Evolutionary conservation across 2,329 filamentous ascomycete genomes (phyloP), one percentile per base, ranked within the genome.

Genomic region (Aspergillus sp.): DNA sequence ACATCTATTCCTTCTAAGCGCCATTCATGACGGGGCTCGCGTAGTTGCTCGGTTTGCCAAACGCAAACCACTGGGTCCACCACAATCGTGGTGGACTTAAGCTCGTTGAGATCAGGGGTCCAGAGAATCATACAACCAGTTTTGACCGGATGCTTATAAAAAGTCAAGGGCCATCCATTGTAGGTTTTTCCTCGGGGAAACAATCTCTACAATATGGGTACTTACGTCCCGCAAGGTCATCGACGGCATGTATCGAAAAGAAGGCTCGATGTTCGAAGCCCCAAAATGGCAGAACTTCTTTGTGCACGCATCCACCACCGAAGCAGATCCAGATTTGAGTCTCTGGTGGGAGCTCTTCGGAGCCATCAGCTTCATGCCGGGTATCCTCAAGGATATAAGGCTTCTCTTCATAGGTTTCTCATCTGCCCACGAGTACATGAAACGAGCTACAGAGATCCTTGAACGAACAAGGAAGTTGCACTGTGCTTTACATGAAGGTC

Each of bases 261-360:
- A 54, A 32, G 24, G 20, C 7, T 47, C 52, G 1, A 31, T 54
- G 9, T 54, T 54, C 2, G 52, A 54, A 20, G 11, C 9, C n/a
- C 0, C 6, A 4, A 20, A 4, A n/a, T 54, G 52, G 52, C 20
- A 54, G 20, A 1, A 12, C 0, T 54, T 49, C 36, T 49, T 54
- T 24, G 11, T 22, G 12, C 10, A 47, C 16, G 52, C 52, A 22
- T 54, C 52, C 3, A 26, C 29, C 9, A 14, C 36, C 1, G 52
- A 54, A 12, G 7, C 12, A 2, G 39, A 54, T 24, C 4, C 42
- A 1, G 52, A 54, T 2, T 46, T 24, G n/a, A 46, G 52, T 5
- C 52, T 54, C 22, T 54, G 52, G 39, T 54, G 36, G 52, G 26
- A 54, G 22, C 46, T 54, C 52, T 54, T 54, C 52, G 52, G 52